These are phyloP conservation scores for Epichloe bromicola DNA, from an alignment of 2,329 filamentous ascomycete species.

Conservation along the genomic window DNA sequence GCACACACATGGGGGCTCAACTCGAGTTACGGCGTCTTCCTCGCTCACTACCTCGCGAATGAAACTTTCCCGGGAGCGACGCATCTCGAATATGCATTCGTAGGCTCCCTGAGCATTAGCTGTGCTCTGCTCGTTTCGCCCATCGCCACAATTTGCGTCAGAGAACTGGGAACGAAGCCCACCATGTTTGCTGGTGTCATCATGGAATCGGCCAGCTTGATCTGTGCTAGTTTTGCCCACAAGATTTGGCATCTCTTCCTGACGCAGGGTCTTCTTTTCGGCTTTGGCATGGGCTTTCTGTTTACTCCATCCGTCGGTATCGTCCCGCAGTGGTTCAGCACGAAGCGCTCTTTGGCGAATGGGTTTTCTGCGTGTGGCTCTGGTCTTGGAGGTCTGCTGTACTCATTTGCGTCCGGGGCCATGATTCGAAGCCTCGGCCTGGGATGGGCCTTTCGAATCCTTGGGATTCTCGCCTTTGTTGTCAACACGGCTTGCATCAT, in stretches of 20 bases:
- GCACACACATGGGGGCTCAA: constrained; percentile 67
- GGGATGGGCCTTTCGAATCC: constrained; percentile 52
- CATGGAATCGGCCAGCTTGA: constrained; percentile 50
- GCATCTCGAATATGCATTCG: constrained; percentile 58
- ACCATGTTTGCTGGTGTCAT: constrained; percentile 52
- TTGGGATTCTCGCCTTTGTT: constrained; percentile 49
- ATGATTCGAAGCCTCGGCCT: constrained; percentile 54
- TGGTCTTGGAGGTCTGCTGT: constrained; percentile 61
- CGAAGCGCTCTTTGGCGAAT: constrained; percentile 54
- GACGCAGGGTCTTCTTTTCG: constrained; percentile 62
- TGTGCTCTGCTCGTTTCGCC: constrained; percentile 54
- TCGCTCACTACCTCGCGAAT: constrained; percentile 43
- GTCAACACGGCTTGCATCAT: constrained; percentile 52
- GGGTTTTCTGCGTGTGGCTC: constrained; percentile 55
- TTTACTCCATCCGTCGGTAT: constrained; percentile 59
- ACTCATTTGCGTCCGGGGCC: constrained; percentile 52
- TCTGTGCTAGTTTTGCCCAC: constrained; percentile 56
- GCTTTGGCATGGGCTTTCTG: constrained; percentile 64
- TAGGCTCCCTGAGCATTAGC: constrained; percentile 37
- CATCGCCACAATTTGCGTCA: constrained; percentile 47
- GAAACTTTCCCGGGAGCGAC: constrained; percentile 50
- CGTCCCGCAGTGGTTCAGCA: constrained; percentile 62
- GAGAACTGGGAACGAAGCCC: constrained; percentile 47
- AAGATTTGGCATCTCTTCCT: constrained; percentile 66
- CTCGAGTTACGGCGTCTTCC: constrained; percentile 34